Base-by-base conservation (phyloP, 352 stramenopile genomes). In the Phytopythium montanum region DNA sequence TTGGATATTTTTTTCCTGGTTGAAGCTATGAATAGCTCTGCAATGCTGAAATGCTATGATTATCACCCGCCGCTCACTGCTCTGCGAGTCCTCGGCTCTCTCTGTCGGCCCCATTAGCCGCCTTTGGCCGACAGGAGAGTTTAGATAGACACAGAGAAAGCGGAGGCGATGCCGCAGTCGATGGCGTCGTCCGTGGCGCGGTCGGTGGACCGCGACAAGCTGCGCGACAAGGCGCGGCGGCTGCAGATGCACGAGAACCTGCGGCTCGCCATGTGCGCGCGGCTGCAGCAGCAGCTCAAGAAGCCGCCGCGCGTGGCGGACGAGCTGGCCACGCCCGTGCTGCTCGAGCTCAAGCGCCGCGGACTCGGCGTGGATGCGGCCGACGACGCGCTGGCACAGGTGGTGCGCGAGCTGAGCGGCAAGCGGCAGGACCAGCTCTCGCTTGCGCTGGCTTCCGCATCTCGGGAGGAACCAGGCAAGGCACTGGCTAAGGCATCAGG, bases 241-340 rank as follows among this genome's bases (percentile, higher is more conserved):
- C 60, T 91, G 54, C 80, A 91, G 58, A 90, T 93, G 81, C 81
- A 84, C 23, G 81, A 90, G 39, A 86, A 77, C 28, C 64, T 87
- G 70, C 75, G 81, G 0, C 67, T 91, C 21, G 65, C 71, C 34
- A 76, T 93, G 65, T 93, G 83, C 49, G 78, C 75, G 10, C 83
- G 83, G 51, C 73, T 93, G 53, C 83, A 93, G 61, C 79, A 90
- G 55, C 75, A 79, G 59, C 68, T 85, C 36, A 76, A 76, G 21
- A 93, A 91, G 65, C 77, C 62, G 9, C 81, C 81, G 3, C 80
- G 77, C 34, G 67, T 86, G 28, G 83, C 81, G 9, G 75, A 90
- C 45, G 71, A 86, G 53, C 76, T 93, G 39, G 78, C 81, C 0
- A 70, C 68, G 0, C 69, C 82, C 23, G 72, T 92, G 50, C 49